Evolutionary conservation across 2,329 filamentous ascomycete genomes (phyloP), one percentile per base, ranked within the genome.

Genomic region (Pseudogymnoascus sp.): DNA sequence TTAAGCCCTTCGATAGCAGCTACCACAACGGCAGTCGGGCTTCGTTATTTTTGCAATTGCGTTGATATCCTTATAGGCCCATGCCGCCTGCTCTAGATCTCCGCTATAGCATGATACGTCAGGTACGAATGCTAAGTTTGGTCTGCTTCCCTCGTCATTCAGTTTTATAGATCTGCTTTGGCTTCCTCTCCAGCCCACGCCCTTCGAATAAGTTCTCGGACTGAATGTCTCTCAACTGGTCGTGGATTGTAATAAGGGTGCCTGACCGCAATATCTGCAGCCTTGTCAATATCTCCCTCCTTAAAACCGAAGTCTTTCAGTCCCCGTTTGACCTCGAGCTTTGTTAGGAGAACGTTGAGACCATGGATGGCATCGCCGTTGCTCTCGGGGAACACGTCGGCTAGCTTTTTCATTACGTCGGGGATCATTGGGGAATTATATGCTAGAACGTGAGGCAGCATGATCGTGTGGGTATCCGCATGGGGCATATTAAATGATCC

Each of bases 401-500:
- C 84, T 28, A 88, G 70, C 65, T 77, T 77, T 60, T 74, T 73
- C 79, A 86, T 82, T 0, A 77, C 78, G 2, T 79, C 76, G 0
- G 82, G 80, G 1, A 85, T 78, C 0, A 73, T 75, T 0, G 83
- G 82, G 0, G 82, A 81, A 66, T 87, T 87, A 70, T 87, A 88
- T 2, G 84, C 82, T 2, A 88, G 73, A 0, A 84, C 82, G 68
- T 88, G 85, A 0, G 85, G 84, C 6, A 88, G 75, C 1, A 88
- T 79, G 34, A 84, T 81, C 0, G 84, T 84, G 68, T 88, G 86
- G 0, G 85, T 88, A 71, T 88, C 84, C 1, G 85, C 84, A 65
- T 89, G 85, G 0, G 86, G 84, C 5, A 89, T 77, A 65, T 83
- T 80, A 72, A 88, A 86, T 67, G 78, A 82, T 6, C 86, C 86